A percentile compares a stretch with the other conserved stretches of the same genome.
These are phyloP conservation scores for Xylariaceae sp. DNA, from an alignment of 2,329 filamentous ascomycete genomes.

Conservation along the genomic window DNA sequence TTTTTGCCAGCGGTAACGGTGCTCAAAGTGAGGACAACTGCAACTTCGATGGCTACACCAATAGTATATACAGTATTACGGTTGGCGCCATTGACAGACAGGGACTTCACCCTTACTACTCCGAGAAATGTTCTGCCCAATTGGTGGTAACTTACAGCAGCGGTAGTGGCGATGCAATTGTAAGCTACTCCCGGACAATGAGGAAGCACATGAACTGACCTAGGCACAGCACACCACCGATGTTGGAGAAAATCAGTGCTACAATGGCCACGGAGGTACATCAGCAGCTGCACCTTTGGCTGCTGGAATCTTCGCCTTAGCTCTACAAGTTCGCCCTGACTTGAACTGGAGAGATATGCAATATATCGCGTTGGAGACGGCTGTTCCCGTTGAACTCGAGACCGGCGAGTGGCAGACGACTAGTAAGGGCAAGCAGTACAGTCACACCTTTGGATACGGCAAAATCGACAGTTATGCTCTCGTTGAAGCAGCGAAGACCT, in stretches of 20 bases:
- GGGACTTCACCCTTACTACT: conserved; percentile 90
- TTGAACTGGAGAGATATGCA: conserved; percentile 93
- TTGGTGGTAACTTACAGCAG: conserved; percentile 96
- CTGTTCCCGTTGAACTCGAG: conserved; percentile 71
- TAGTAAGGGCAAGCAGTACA: conserved; percentile 76
- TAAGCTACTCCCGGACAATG: conserved; percentile 34
- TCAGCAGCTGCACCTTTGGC: conserved; percentile 92
- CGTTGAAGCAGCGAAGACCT: conserved; percentile 79
- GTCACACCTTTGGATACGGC: conserved; percentile 92
- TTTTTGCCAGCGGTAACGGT: conserved; percentile 95
- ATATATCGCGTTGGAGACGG: conserved; percentile 80
- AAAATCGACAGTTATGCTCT: conserved; percentile 86
- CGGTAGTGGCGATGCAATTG: conserved; percentile 78
- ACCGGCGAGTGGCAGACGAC: conserved; percentile 75
- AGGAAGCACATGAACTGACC: conserved; percentile 2
- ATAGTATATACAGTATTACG: conserved; percentile 98
- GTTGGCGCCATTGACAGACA: conserved; percentile 87
- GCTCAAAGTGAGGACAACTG: conserved; percentile 86
- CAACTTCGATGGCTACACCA: conserved; percentile 99
- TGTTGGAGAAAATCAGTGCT: conserved; percentile 77
- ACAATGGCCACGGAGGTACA: conserved; percentile 80
- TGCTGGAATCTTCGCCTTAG: conserved; percentile 85
- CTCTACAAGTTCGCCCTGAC: conserved; percentile 77
- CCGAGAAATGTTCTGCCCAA: conserved; percentile 91
- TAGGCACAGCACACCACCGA: conserved; percentile 75